A percentile compares a stretch with the other conserved stretches of the same genome.
Evolutionary conservation across 768 basidiomycete genomes (phyloP).

Genomic region (Leucocoprinus sp.): DNA sequence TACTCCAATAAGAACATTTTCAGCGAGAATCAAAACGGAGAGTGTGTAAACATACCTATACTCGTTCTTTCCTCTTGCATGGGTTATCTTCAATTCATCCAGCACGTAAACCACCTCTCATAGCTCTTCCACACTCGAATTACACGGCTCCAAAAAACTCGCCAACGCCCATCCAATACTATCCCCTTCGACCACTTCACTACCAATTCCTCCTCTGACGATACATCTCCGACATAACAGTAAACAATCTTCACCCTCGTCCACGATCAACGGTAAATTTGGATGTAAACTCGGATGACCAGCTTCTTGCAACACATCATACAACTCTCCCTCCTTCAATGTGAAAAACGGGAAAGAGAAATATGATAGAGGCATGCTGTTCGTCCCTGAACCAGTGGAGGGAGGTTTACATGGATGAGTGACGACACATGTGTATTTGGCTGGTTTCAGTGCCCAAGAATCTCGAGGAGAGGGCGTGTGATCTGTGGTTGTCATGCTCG

Average conservation of each 20-base stretch:
- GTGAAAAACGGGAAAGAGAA: slow-evolving; percentile 73
- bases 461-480: slow-evolving; percentile 26
- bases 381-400: slow-evolving; percentile 31
- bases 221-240: too few relatives aligned
- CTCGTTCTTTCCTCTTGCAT: neutral
- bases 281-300: slow-evolving; percentile 73
- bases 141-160: slow-evolving; percentile 62
- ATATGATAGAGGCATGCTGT: slow-evolving; percentile 26
- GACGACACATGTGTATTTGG: slow-evolving; percentile 60
- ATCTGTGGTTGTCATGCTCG: slow-evolving; percentile 15
- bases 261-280: slow-evolving; percentile 69
- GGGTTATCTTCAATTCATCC: too few relatives aligned
- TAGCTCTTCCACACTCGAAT: slow-evolving; percentile 22
- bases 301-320: slow-evolving; percentile 64
- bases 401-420: slow-evolving; percentile 66
- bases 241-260: slow-evolving; percentile 72
- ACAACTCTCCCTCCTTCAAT: slow-evolving; percentile 52
- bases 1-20: neutral
- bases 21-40: slow-evolving; percentile 1
- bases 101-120: neutral
- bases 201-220: slow-evolving; percentile 46
- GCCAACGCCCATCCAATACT: slow-evolving; percentile 74
- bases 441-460: slow-evolving; percentile 38
- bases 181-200: too few relatives aligned
- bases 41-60: neutral